These are phyloP conservation scores for Saccharomycopsis capsularis DNA, from an alignment of 805 yeast genomes.

Conservation along the genomic window DNA sequence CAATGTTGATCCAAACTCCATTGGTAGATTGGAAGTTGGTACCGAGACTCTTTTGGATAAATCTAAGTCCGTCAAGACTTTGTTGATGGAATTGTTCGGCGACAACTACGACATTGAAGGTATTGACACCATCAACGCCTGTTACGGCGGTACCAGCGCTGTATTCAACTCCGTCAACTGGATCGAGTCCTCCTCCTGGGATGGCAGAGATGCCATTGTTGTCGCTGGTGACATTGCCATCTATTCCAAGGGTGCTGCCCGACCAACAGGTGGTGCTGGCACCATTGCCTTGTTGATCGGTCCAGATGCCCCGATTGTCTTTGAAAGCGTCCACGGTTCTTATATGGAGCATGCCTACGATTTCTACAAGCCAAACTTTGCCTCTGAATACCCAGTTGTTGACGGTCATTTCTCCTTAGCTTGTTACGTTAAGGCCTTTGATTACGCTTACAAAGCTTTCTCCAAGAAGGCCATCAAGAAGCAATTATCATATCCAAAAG, in stretches of 20 bases:
- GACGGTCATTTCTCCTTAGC: slow-evolving; percentile 94
- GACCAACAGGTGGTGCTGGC: slow-evolving; percentile 99
- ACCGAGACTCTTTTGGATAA: slow-evolving; percentile 96
- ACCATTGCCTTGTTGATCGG: slow-evolving; percentile 91
- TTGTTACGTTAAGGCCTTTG: slow-evolving; percentile 92
- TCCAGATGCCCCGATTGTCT: slow-evolving; percentile 94
- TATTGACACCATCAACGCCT: slow-evolving; percentile 91
- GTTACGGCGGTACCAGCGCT: slow-evolving; percentile 98
- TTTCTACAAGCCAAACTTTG: slow-evolving; percentile 96
- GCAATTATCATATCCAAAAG: slow-evolving; percentile 30
- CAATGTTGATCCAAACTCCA: slow-evolving; percentile 67
- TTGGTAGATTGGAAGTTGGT: slow-evolving; percentile 97
- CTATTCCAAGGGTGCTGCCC: slow-evolving; percentile 93
- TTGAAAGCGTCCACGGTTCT: slow-evolving; percentile 84
- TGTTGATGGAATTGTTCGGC: slow-evolving; percentile 87
- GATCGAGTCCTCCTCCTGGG: slow-evolving; percentile 96
- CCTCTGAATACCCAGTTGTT: slow-evolving; percentile 92
- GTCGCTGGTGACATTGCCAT: slow-evolving; percentile 98
- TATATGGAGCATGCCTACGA: slow-evolving; percentile 97
- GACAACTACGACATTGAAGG: slow-evolving; percentile 92
- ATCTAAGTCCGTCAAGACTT: slow-evolving; percentile 94
- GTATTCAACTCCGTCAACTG: slow-evolving; percentile 90
- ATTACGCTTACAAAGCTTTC: slow-evolving; percentile 76
- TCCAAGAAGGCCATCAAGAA: slow-evolving; percentile 62
- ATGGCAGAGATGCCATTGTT: slow-evolving; percentile 95